Percentiles rank a stretch among this genome's conserved stretches.
These are phyloP conservation scores for Clitopilus hobsonii DNA, from an alignment of 768 basidiomycete genomes.

Conservation along the genomic window DNA sequence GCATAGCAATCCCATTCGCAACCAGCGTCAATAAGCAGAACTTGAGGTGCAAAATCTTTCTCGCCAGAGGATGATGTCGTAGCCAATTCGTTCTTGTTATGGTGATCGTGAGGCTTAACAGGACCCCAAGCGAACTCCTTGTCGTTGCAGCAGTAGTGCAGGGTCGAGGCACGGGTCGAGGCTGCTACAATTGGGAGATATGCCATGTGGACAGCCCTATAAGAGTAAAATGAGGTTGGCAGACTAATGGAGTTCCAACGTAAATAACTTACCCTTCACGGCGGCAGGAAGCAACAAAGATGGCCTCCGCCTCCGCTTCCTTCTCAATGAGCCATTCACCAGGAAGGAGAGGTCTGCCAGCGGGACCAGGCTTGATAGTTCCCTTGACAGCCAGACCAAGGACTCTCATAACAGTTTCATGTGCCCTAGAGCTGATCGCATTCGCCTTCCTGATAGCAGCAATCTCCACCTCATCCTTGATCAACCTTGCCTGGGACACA, in stretches of 20 bases:
- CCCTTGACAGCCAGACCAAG: slow-evolving; percentile 70
- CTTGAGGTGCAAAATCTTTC: slow-evolving; percentile 52
- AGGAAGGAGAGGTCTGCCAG: slow-evolving; percentile 53
- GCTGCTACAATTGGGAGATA: slow-evolving; percentile 93
- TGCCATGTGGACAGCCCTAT: slow-evolving; percentile 81
- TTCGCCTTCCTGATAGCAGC: slow-evolving; percentile 74
- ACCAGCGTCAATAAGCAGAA: slow-evolving; percentile 90
- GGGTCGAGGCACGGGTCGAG: slow-evolving; percentile 78
- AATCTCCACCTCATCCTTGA: slow-evolving; percentile 75
- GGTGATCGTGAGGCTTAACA: slow-evolving; percentile 46
- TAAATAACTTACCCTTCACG: slow-evolving; percentile 66
- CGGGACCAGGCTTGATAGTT: slow-evolving; percentile 42
- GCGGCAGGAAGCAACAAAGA: slow-evolving; percentile 88
- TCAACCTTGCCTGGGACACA: slow-evolving; percentile 75
- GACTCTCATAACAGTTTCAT: slow-evolving; percentile 89
- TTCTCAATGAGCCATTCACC: slow-evolving; percentile 87
- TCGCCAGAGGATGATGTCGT: slow-evolving; percentile 21
- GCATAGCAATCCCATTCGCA: slow-evolving; percentile 72
- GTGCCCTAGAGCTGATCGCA: slow-evolving; percentile 82
- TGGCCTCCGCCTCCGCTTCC: slow-evolving; percentile 91
- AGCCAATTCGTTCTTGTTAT: slow-evolving; percentile 45
- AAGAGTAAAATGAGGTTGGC: too few relatives aligned
- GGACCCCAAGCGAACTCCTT: slow-evolving; percentile 85
- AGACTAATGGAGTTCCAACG: too few relatives aligned
- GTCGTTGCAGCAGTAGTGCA: slow-evolving; percentile 96